A percentile compares a stretch with the other conserved stretches of the same genome.
These are phyloP conservation scores for Salix brachista DNA, from an alignment of 345 rosid species.

Conservation along the genomic window DNA sequence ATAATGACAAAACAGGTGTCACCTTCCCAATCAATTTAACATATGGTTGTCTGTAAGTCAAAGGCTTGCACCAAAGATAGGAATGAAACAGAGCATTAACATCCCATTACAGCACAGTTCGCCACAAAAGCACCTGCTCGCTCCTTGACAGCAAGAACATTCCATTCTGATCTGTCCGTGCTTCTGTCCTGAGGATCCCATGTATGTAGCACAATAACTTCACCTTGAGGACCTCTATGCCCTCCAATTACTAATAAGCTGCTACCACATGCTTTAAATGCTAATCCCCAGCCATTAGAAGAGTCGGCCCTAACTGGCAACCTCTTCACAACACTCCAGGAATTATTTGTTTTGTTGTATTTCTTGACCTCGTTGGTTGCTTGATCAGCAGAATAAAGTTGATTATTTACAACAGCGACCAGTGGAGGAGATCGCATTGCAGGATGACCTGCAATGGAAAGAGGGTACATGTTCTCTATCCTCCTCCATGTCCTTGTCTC, in stretches of 20 bases:
- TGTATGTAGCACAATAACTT: conserved; percentile 62
- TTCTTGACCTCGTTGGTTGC: conserved; percentile 70
- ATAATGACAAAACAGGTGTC: conserved; percentile 3
- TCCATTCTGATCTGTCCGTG: conserved; percentile 67
- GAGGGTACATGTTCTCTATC: conserved; percentile 77
- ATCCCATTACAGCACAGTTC: conserved; percentile 85
- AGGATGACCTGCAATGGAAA: conserved; percentile 71
- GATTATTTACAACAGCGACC: conserved; percentile 67
- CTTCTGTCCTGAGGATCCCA: conserved; percentile 69
- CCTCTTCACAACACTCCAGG: conserved; percentile 72
- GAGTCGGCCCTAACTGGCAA: conserved; percentile 72
- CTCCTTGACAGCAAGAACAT: conserved; percentile 69
- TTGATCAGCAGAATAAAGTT: conserved; percentile 68
- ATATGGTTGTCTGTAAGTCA: neutral
- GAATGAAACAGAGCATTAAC: conserved; percentile 25
- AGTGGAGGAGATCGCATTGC: conserved; percentile 63
- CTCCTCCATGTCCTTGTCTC: conserved; percentile 62
- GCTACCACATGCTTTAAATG: conserved; percentile 76
- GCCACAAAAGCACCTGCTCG: conserved; percentile 73
- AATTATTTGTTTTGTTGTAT: conserved; percentile 56
- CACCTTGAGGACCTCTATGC: conserved; percentile 62
- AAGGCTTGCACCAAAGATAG: conserved; percentile 4
- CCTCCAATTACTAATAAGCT: conserved; percentile 67
- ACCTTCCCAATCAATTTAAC: conserved; percentile 13
- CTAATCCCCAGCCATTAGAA: conserved; percentile 83